Base-by-base conservation (phyloP, 257 asterid genomes). In the Avicennia marina region DNA sequence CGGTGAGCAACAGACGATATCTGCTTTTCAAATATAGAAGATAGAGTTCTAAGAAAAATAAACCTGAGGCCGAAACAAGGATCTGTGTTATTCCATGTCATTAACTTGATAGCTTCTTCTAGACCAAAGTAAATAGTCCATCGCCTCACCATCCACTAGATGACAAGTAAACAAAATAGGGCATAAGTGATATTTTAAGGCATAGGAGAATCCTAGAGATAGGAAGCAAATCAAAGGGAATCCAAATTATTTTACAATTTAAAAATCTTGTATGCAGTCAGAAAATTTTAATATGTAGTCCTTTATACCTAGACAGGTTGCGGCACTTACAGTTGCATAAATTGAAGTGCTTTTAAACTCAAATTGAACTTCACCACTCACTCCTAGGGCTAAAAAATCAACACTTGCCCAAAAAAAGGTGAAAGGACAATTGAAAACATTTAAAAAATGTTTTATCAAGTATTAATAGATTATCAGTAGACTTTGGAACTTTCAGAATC, bases 111-210 rank as follows among this genome's bases (percentile, higher is more conserved):
- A 63, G 96, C 84, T 60, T 78, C 83, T 63, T 90, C 95, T 46
- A 20, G 58, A 52, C 98, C 98, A 68, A 82, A 69, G 68, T 77
- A 70, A 36, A 75, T 82, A 49, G 71, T 75, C 98, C 96, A 90
- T 55, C 96, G 83, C 69, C 98, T 82, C 76, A 87, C 96, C 98
- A 90, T 90, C 98, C 98, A 90, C 98, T 90, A 59, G 54, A 59
- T 61, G 56, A 55, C 21, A 48, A 61, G 49, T 25, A 59, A 19
- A 46, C 20, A 49, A 34, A 49, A 61, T 53, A 46, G 29, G 54
- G 62, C 17, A 34, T 46, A 70, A 16, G 66, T 54, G 43, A 64
- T 58, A 57, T 45, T 56, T 29, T 36, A 22, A 70, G 16, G 22
- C 33, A 58, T 34, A 25, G 45, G 51, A 61, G 40, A 34, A 62